Evolutionary conservation across 129 eudicot genomes (phyloP).

Genomic region (Mikania micrantha): DNA sequence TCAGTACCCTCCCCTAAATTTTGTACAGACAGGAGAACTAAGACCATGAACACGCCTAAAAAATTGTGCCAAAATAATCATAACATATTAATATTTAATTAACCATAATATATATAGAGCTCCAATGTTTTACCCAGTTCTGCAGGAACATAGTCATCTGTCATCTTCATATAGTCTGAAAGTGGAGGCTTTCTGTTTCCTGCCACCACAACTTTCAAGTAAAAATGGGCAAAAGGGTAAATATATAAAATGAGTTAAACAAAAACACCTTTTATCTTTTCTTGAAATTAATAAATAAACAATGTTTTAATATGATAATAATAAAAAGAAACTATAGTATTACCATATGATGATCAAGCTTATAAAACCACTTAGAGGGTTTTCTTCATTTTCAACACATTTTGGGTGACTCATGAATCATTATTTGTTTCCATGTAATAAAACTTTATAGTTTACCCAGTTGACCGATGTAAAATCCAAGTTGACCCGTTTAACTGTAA

Average conservation of each 20-base stretch:
- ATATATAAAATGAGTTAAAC: neutral
- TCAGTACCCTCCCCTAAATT: no score
- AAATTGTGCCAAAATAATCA: neutral
- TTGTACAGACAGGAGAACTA: no score
- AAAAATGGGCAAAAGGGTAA: neutral
- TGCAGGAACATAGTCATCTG: conserved; percentile 62
- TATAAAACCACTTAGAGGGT: neutral
- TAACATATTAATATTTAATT: neutral
- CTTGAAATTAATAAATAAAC: neutral
- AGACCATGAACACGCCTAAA: no score
- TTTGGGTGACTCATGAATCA: neutral
- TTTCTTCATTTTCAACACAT: neutral
- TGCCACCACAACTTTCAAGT: conserved; percentile 14
- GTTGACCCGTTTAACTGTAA: neutral
- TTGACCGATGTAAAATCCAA: neutral
- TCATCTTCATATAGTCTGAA: conserved; percentile 50
- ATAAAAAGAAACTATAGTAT: neutral
- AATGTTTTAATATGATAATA: neutral
- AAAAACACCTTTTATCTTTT: neutral
- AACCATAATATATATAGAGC: neutral
- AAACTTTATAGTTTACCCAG: neutral
- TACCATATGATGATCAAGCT: neutral
- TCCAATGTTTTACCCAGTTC: conserved; percentile 54
- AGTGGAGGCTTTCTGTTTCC: conserved; percentile 34
- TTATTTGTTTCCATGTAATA: no score